Evolutionary conservation across 148 eudicot genomes (phyloP).

Genomic region (Spergularia bocconei): DNA sequence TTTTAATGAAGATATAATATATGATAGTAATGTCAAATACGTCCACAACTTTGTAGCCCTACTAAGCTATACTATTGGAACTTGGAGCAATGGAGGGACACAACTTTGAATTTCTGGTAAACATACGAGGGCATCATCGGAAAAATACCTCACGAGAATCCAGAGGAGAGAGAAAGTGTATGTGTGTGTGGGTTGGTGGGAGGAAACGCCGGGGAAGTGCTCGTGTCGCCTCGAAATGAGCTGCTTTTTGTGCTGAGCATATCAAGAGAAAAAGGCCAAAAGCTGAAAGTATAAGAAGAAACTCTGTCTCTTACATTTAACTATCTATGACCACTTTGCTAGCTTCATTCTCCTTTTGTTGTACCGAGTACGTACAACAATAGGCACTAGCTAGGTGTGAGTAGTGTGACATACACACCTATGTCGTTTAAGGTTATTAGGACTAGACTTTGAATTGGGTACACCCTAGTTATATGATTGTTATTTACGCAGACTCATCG

Average conservation of each 20-base stretch:
- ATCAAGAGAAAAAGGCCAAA: conserved; percentile 8
- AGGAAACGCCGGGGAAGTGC: conserved; percentile 37
- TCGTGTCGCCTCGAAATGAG: conserved; percentile 32
- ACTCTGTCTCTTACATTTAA: conserved; percentile 15
- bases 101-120: conserved; percentile 10
- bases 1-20: not conserved
- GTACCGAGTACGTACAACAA: no score
- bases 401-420: not conserved
- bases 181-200: conserved; percentile 20
- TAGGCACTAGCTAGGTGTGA: no score
- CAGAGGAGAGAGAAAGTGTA: conserved; percentile 9
- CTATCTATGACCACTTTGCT: not conserved
- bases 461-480: no score
- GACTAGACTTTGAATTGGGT: no score
- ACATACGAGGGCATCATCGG: conserved; percentile 17
- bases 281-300: conserved; percentile 14
- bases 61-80: conserved; percentile 18
- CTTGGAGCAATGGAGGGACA: conserved; percentile 25
- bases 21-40: not conserved
- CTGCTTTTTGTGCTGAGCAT: no score
- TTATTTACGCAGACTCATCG: no score
- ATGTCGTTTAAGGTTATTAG: conserved; percentile 19
- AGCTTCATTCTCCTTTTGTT: no score
- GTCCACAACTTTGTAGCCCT: not conserved
- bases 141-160: not conserved